Evolutionary conservation across 257 asterid genomes (phyloP).

Genomic region (Nicotiana tabacum): DNA sequence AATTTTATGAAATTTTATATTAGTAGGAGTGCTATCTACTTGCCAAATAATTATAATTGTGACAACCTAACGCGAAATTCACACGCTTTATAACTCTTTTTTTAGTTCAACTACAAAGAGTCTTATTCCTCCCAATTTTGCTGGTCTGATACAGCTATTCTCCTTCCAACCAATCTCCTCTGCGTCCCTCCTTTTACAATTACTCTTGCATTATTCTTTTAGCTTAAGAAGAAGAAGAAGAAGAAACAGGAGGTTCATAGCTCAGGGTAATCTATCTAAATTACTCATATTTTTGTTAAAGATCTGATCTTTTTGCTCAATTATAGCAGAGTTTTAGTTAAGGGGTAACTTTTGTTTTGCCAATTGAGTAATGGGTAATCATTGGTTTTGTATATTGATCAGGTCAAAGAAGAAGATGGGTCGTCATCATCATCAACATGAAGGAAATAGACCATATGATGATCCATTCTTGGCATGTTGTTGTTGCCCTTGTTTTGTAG

Average conservation of each 20-base stretch:
- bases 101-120: not conserved
- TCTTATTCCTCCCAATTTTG: not conserved
- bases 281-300: not conserved
- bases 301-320: not conserved
- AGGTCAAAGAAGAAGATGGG: conserved; percentile 17
- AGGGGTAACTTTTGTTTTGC: no score
- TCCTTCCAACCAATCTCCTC: not conserved
- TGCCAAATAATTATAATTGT: not conserved
- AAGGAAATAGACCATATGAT: conserved; percentile 10
- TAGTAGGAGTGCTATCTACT: not conserved
- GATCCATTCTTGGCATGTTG: conserved; percentile 28
- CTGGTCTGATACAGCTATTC: not conserved
- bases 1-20: not conserved
- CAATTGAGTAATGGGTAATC: not conserved
- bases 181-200: not conserved
- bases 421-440: conserved; percentile 16
- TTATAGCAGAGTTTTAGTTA: not conserved
- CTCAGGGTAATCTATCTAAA: not conserved
- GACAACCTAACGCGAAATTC: not conserved
- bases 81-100: not conserved
- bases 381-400: not conserved
- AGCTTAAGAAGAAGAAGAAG: not conserved
- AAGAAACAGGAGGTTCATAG: not conserved
- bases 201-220: no score
- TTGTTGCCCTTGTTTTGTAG: conserved; percentile 39